These are phyloP conservation scores for Xeromyces bisporus DNA, from an alignment of 495 filamentous ascomycete genomes.

Conservation along the genomic window DNA sequence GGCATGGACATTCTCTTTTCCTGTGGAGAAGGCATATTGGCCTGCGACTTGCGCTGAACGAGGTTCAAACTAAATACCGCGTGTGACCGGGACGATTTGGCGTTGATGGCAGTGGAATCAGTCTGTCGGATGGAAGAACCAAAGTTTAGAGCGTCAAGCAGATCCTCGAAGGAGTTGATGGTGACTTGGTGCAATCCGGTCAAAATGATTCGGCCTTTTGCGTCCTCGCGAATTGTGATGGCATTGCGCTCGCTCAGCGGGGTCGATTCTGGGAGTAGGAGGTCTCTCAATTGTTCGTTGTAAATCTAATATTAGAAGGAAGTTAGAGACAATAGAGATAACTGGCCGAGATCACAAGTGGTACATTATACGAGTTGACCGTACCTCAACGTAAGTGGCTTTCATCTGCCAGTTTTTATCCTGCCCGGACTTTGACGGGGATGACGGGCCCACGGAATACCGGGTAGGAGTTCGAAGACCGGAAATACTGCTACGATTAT, in stretches of 20 bases:
- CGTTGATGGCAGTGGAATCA: constrained; percentile 97
- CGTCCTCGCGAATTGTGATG: constrained; percentile 82
- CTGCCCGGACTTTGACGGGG: constrained; percentile 26
- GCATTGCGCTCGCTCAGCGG: constrained; percentile 47
- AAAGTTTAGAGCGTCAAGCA: constrained; percentile 74
- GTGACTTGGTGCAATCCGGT: constrained; percentile 78
- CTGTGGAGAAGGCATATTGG: constrained; percentile 29
- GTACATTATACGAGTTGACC: constrained; percentile 1
- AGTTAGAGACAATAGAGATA: neutral
- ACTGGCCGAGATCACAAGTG: neutral
- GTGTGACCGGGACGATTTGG: constrained; percentile 95
- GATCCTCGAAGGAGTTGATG: constrained; percentile 83
- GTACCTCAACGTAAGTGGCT: constrained; percentile 87
- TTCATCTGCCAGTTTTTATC: constrained; percentile 88
- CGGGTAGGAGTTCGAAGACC: constrained; percentile 67
- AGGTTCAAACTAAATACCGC: constrained; percentile 94
- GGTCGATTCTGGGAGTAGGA: constrained; percentile 64
- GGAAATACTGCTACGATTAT: constrained; percentile 46
- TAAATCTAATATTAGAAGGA: constrained; percentile 48
- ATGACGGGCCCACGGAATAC: constrained; percentile 51
- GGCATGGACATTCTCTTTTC: constrained; percentile 90
- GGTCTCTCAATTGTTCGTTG: constrained; percentile 86
- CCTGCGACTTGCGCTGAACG: constrained; percentile 61
- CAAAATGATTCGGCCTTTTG: constrained; percentile 87
- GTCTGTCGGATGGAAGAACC: constrained; percentile 93